These are phyloP conservation scores for Floccularia luteovirens DNA, from an alignment of 768 basidiomycete genomes.

Conservation along the genomic window DNA sequence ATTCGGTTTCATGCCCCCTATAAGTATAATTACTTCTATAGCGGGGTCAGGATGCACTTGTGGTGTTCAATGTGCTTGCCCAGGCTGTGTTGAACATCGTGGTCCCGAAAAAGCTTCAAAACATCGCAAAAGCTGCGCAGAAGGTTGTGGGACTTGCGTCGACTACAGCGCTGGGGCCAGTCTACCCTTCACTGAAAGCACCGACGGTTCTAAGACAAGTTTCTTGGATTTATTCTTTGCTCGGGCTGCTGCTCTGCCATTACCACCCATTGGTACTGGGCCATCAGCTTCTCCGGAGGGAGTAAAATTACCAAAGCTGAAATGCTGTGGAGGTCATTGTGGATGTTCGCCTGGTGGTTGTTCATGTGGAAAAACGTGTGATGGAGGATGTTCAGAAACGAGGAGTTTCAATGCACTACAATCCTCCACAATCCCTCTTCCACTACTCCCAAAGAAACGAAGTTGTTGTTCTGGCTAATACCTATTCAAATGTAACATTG, in stretches of 20 bases:
- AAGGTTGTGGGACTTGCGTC: constrained; percentile 56
- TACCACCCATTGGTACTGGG: constrained; percentile 34
- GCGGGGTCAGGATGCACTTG: constrained; percentile 71
- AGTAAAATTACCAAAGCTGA: constrained; percentile 55
- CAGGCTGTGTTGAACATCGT: constrained; percentile 69
- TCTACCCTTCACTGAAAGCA: constrained; percentile 6
- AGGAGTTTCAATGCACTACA: background rate
- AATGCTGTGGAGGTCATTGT: constrained; percentile 60
- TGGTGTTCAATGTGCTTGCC: constrained; percentile 61
- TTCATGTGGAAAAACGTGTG: constrained; percentile 48
- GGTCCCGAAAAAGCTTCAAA: constrained; percentile 36
- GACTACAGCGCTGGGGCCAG: constrained; percentile 32
- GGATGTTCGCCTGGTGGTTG: constrained; percentile 48
- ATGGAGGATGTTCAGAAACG: constrained; percentile 35
- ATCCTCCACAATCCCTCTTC: background rate
- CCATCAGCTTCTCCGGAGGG: constrained; percentile 36
- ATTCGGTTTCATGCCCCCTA: constrained; percentile 54
- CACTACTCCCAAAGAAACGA: constrained; percentile 4
- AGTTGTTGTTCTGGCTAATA: constrained; percentile 23
- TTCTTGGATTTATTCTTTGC: constrained; percentile 62
- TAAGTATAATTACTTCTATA: constrained; percentile 48
- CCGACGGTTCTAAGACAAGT: constrained; percentile 10
- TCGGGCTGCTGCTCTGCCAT: constrained; percentile 62
- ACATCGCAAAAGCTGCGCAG: constrained; percentile 20
- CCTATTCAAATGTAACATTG: background rate